Evolutionary conservation across 495 filamentous ascomycete species (phyloP).

Genomic region (Annulohypoxylon nitens): DNA sequence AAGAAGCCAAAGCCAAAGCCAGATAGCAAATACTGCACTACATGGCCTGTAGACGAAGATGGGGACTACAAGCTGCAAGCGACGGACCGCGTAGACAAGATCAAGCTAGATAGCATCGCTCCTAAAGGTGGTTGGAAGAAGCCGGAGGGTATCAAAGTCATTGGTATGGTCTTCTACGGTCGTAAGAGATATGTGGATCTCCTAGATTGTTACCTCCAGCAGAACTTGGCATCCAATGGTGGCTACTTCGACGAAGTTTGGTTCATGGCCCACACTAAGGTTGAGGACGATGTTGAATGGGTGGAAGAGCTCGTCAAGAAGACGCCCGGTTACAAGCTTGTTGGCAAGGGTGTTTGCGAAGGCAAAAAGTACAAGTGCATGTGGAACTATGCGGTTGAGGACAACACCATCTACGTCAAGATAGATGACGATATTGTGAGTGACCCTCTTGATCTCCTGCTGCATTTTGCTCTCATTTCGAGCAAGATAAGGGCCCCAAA

Average conservation of each 20-base stretch:
- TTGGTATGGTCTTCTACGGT: slow-evolving; percentile 65
- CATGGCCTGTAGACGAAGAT: slow-evolving; percentile 46
- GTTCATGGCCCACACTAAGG: slow-evolving; percentile 64
- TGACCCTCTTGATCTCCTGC: not conserved
- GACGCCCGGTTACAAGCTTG: slow-evolving; percentile 47
- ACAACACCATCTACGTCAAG: slow-evolving; percentile 64
- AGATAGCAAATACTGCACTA: slow-evolving; percentile 47
- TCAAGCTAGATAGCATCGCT: slow-evolving; percentile 42
- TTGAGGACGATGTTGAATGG: slow-evolving; percentile 62
- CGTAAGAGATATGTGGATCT: slow-evolving; percentile 59
- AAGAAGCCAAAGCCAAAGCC: slow-evolving; percentile 9
- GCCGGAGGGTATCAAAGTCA: slow-evolving; percentile 58
- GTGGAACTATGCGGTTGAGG: slow-evolving; percentile 53
- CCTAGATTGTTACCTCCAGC: slow-evolving; percentile 68
- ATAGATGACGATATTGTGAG: slow-evolving; percentile 68
- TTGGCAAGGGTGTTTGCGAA: slow-evolving; percentile 48
- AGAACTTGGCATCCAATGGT: slow-evolving; percentile 65
- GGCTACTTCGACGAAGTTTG: slow-evolving; percentile 69
- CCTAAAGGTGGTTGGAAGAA: slow-evolving; percentile 53
- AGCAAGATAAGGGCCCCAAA: not conserved
- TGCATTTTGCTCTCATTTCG: not conserved
- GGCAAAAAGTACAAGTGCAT: slow-evolving; percentile 51
- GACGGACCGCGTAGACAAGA: slow-evolving; percentile 20
- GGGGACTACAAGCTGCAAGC: slow-evolving; percentile 39
- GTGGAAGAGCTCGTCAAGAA: slow-evolving; percentile 53